phyloP scores from a whole-genome alignment of 148 eudicot species.

The Hydrangea macrophylla region DNA sequence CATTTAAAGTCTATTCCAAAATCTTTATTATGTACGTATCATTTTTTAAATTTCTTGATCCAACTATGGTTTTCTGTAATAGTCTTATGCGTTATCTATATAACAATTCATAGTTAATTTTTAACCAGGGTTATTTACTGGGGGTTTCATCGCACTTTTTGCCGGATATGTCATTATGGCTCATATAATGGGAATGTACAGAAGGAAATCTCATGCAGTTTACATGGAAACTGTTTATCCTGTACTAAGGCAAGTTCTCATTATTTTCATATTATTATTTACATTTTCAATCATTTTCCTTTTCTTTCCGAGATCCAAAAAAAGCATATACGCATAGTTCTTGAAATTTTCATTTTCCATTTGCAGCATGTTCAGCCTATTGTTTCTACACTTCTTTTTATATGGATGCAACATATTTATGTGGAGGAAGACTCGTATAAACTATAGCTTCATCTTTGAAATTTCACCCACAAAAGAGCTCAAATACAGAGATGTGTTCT shows the following conservation, averaged over 20 bases:
- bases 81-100: neutral
- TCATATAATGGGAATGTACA: constrained; percentile 72
- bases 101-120: neutral
- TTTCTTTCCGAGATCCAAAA: neutral
- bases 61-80: too few species aligned
- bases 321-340: neutral
- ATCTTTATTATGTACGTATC: too few species aligned
- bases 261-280: constrained; percentile 6
- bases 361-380: constrained; percentile 86
- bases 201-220: constrained; percentile 50
- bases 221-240: constrained; percentile 99
- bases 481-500: constrained; percentile 86
- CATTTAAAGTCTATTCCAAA: too few species aligned
- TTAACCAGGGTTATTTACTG: constrained; percentile 70
- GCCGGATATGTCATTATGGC: constrained; percentile 90
- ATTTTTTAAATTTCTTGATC: too few species aligned
- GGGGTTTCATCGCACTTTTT: constrained; percentile 79
- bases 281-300: neutral
- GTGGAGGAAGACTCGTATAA: constrained; percentile 86
- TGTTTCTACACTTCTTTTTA: constrained; percentile 83
- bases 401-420: constrained; percentile 94
- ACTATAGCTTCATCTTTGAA: constrained; percentile 89
- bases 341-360: neutral
- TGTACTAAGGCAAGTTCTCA: constrained; percentile 72
- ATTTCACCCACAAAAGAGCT: constrained; percentile 69